Evolutionary conservation across 2,329 filamentous ascomycete genomes (phyloP).

Genomic region (Curvularia sp.): DNA sequence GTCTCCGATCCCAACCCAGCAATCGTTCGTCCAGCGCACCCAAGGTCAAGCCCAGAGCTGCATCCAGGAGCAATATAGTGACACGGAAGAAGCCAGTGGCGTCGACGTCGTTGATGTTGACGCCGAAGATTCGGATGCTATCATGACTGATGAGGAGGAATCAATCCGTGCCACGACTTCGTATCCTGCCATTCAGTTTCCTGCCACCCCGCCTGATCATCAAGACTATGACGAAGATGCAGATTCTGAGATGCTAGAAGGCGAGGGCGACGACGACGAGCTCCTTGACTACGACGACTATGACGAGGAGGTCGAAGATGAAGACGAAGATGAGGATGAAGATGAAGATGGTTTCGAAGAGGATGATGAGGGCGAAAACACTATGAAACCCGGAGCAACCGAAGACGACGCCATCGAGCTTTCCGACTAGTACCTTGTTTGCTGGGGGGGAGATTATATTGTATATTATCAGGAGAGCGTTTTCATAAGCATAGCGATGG

Average conservation of each 20-base stretch:
- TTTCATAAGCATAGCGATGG: slow-evolving; percentile 10
- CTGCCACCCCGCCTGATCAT: background rate
- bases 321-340: slow-evolving; percentile 24
- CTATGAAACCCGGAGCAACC: slow-evolving; percentile 30
- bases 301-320: slow-evolving; percentile 8
- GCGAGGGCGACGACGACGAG: slow-evolving; percentile 17
- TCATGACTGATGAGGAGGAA: slow-evolving; percentile 21
- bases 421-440: slow-evolving; percentile 31
- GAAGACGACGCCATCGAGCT: slow-evolving; percentile 48
- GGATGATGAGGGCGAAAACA: slow-evolving; percentile 11
- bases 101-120: slow-evolving; percentile 20
- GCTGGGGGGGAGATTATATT: background rate
- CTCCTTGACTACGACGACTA: slow-evolving; percentile 12
- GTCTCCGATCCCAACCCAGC: slow-evolving; percentile 34
- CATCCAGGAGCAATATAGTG: slow-evolving; percentile 21
- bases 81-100: slow-evolving; percentile 17
- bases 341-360: slow-evolving; percentile 17
- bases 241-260: slow-evolving; percentile 25
- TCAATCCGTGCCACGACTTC: slow-evolving; percentile 12
- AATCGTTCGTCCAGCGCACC: slow-evolving; percentile 26
- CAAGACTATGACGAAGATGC: slow-evolving; percentile 18
- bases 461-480: background rate
- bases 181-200: slow-evolving; percentile 9
- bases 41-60: slow-evolving; percentile 12
- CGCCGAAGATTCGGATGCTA: slow-evolving; percentile 18